phyloP scores from a whole-genome alignment of 2,329 filamentous ascomycete genomes.

The Plenodomus lindquistii region DNA sequence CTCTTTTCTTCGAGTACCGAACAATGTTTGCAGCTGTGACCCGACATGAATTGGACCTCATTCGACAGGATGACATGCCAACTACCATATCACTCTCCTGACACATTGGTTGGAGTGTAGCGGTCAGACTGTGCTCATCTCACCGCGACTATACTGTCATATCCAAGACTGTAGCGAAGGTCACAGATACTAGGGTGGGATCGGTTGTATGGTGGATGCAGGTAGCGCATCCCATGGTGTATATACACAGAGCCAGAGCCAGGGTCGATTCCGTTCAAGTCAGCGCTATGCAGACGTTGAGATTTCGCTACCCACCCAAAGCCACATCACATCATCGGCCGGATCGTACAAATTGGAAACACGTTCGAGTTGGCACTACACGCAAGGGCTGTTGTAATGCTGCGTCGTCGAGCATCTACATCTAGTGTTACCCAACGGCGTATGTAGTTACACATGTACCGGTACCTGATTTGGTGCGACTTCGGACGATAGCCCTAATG shows the following conservation, averaged over 20 bases:
- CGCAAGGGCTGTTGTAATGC: conserved; percentile 14
- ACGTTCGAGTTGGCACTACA: neutral
- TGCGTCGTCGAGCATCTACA: conserved; percentile 3
- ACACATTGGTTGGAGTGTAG: neutral
- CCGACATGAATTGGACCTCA: neutral
- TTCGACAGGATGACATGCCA: neutral
- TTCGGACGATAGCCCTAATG: conserved; percentile 9
- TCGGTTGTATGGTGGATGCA: too few relatives aligned
- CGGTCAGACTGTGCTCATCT: too few relatives aligned
- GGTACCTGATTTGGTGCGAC: conserved; percentile 17
- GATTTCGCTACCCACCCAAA: neutral
- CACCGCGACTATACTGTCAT: neutral
- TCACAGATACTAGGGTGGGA: neutral
- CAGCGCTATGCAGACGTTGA: neutral
- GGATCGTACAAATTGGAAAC: conserved; percentile 3
- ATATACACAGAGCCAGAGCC: too few relatives aligned
- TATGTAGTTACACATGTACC: neutral
- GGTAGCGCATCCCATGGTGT: too few relatives aligned
- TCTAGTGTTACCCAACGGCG: conserved; percentile 16
- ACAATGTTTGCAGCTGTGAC: neutral
- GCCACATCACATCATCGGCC: conserved; percentile 4
- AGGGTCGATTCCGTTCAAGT: too few relatives aligned
- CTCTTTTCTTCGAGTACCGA: neutral
- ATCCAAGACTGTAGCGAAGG: conserved; percentile 1
- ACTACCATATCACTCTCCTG: neutral